phyloP scores from a whole-genome alignment of 2,329 filamentous ascomycete species.

The Talaromyces sp. region DNA sequence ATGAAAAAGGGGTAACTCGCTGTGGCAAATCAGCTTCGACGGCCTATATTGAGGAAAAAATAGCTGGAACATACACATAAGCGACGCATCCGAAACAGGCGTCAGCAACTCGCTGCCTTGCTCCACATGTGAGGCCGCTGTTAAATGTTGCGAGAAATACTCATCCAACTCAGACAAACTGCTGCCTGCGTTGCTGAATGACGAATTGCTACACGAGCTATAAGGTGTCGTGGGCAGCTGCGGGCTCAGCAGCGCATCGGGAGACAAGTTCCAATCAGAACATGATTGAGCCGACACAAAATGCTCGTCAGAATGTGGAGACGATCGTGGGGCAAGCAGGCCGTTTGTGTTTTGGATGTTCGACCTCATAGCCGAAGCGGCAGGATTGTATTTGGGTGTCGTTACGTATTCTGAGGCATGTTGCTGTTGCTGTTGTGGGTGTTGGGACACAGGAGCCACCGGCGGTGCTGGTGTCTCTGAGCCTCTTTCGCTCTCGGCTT shows the following conservation, averaged over 20 bases:
- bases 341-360: background rate
- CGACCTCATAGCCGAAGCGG: background rate
- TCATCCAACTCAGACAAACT: conserved; percentile 2
- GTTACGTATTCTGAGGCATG: background rate
- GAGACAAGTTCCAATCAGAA: conserved; percentile 4
- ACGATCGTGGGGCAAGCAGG: background rate
- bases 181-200: conserved; percentile 1
- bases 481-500: background rate
- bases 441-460: background rate
- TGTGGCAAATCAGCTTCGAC: background rate
- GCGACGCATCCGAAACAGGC: background rate
- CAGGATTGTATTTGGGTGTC: background rate
- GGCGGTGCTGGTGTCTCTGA: background rate
- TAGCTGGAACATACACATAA: background rate
- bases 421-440: background rate
- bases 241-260: conserved; percentile 7
- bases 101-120: background rate
- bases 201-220: conserved; percentile 7
- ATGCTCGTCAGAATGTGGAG: background rate
- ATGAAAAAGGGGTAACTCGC: background rate
- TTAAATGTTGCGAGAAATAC: background rate
- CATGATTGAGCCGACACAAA: conserved; percentile 1
- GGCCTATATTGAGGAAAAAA: background rate
- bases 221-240: conserved; percentile 6
- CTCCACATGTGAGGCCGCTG: background rate